These are phyloP conservation scores for Melampsora larici-populina DNA, from an alignment of 1,284 basidiomycete genomes.

Conservation along the genomic window DNA sequence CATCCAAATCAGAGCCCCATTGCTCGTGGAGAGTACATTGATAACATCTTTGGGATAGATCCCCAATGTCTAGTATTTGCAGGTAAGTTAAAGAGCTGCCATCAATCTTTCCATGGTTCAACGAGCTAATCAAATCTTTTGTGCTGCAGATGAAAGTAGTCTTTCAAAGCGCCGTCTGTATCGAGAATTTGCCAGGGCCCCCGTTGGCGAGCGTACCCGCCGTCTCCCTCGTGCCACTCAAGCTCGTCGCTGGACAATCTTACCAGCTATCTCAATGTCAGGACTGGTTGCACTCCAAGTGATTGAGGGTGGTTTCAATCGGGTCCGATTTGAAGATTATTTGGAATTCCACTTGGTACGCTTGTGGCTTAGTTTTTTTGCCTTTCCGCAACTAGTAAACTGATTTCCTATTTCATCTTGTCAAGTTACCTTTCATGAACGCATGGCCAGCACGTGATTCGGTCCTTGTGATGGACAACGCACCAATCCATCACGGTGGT, in stretches of 20 bases:
- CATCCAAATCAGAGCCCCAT: background rate
- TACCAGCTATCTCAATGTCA: background rate
- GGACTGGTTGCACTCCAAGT: background rate
- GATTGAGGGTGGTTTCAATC: background rate
- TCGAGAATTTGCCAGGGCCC: background rate
- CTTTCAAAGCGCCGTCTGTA: background rate
- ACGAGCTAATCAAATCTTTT: background rate
- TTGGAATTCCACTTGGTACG: background rate
- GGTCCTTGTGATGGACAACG: no score
- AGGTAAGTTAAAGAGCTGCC: background rate
- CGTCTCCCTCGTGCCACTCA: background rate
- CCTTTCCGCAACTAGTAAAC: background rate
- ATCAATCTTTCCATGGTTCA: background rate
- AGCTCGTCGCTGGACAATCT: background rate
- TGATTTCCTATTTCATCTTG: no score
- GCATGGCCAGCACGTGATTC: background rate
- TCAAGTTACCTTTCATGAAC: background rate
- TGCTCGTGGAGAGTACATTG: background rate
- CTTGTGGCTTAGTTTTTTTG: no score
- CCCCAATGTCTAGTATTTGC: constrained; percentile 2
- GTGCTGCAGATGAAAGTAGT: background rate
- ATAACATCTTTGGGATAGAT: background rate
- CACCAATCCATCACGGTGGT: no score
- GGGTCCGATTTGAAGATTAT: background rate
- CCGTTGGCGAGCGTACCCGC: background rate